Evolutionary conservation across 2,329 filamentous ascomycete genomes (phyloP).

Genomic region (Phyllosticta ampelicida): DNA sequence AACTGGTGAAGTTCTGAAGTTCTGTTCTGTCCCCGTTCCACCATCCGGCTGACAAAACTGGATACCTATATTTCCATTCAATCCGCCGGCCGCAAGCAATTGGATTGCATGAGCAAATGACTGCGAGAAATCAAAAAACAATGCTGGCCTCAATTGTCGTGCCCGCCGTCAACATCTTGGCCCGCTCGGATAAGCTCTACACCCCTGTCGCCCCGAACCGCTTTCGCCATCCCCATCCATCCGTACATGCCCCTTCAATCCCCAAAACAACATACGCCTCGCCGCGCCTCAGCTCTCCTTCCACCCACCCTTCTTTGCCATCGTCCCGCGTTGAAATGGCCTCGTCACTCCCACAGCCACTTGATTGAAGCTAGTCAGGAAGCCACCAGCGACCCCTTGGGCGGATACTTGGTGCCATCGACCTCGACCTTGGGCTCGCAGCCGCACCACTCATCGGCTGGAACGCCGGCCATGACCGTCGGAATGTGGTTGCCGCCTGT

Average conservation of each 20-base stretch:
- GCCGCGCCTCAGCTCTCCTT: neutral
- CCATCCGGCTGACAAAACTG: neutral
- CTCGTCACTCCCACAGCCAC: neutral
- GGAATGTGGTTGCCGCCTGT: constrained; percentile 45
- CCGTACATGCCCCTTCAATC: neutral
- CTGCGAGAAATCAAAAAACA: neutral
- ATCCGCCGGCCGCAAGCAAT: neutral
- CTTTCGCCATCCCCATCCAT: neutral
- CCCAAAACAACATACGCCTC: neutral
- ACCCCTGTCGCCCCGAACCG: neutral
- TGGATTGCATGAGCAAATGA: neutral
- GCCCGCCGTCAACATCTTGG: neutral
- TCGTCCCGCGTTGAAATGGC: neutral
- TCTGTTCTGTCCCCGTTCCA: neutral
- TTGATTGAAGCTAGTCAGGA: constrained; percentile 1
- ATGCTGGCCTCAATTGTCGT: neutral
- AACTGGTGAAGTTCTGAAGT: neutral
- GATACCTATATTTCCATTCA: neutral
- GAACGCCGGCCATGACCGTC: constrained; percentile 50
- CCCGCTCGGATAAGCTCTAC: neutral
- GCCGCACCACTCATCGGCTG: constrained; percentile 50
- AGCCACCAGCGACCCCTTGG: constrained; percentile 40
- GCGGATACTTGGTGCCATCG: constrained; percentile 53
- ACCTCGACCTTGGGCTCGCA: constrained; percentile 54
- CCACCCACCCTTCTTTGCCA: neutral